A percentile compares a stretch with the other conserved stretches of the same genome.
phyloP scores from a whole-genome alignment of 2,329 filamentous ascomycete species.

The Colletotrichum sp. region DNA sequence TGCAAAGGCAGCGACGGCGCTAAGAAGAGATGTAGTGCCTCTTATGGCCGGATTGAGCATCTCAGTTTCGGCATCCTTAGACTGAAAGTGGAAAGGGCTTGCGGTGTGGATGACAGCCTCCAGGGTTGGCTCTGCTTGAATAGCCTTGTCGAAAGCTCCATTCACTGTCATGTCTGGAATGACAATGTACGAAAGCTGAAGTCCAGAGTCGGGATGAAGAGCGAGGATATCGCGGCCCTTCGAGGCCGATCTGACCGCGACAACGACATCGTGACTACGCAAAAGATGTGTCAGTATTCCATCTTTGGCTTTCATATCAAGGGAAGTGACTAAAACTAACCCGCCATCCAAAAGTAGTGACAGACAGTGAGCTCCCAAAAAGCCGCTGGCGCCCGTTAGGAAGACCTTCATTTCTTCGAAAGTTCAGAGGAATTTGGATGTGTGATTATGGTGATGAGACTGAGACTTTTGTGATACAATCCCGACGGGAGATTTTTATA shows the following conservation, averaged over 20 bases:
- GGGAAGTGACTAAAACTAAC: not conserved
- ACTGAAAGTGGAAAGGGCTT: not conserved
- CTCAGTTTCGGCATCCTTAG: not conserved
- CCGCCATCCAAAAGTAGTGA: not conserved
- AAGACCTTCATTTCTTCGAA: not conserved
- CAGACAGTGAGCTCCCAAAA: not conserved
- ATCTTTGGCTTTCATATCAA: not conserved
- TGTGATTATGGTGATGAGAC: not conserved
- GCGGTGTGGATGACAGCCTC: not conserved
- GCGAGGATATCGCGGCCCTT: not conserved
- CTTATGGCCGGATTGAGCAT: not conserved
- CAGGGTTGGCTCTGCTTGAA: not conserved
- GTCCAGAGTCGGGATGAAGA: not conserved
- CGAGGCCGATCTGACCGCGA: not conserved
- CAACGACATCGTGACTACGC: not conserved
- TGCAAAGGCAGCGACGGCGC: not conserved
- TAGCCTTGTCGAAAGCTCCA: not conserved
- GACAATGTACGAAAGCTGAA: not conserved
- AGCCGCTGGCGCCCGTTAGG: not conserved
- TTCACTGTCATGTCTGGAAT: not conserved
- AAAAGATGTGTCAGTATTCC: not conserved
- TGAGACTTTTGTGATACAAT: not conserved
- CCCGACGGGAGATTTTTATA: not conserved
- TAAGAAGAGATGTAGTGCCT: not conserved
- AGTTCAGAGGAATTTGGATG: not conserved